phyloP scores from a whole-genome alignment of 371 early-diverging fungal genomes.

The Mortierella sp. region DNA sequence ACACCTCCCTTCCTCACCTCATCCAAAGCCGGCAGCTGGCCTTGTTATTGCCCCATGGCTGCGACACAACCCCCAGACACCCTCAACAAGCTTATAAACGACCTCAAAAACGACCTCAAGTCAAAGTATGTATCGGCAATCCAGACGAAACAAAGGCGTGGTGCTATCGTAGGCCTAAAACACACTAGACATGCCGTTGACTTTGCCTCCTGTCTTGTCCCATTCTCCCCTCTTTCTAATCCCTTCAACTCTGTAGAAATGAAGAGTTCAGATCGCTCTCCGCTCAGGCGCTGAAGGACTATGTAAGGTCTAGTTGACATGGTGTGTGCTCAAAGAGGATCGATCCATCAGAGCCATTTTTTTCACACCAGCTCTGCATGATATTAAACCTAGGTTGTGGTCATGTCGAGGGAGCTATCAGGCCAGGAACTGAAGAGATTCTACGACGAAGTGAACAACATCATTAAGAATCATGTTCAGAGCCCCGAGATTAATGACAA shows the following conservation, averaged over 20 bases:
- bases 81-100: conserved; percentile 42
- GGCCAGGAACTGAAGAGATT: conserved; percentile 50
- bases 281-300: conserved; percentile 46
- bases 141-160: too few relatives aligned
- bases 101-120: conserved; percentile 9
- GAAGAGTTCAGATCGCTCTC: conserved; percentile 43
- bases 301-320: conserved; percentile 23
- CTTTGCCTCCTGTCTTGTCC: not conserved
- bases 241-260: conserved; percentile 22
- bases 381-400: conserved; percentile 24
- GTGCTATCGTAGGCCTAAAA: too few relatives aligned
- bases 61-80: conserved; percentile 46
- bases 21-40: conserved; percentile 10
- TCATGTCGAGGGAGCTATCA: conserved; percentile 50
- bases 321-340: not conserved
- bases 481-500: conserved; percentile 68
- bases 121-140: conserved; percentile 37
- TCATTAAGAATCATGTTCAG: conserved; percentile 74
- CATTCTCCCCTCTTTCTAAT: not conserved
- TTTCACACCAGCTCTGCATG: too few relatives aligned
- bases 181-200: too few relatives aligned
- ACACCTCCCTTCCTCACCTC: not conserved
- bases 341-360: too few relatives aligned
- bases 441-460: conserved; percentile 66
- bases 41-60: conserved; percentile 40